A percentile compares a stretch with the other conserved stretches of the same genome.
phyloP scores from a whole-genome alignment of 1,139 yeast genomes.

The Pneumocystis sp. region DNA sequence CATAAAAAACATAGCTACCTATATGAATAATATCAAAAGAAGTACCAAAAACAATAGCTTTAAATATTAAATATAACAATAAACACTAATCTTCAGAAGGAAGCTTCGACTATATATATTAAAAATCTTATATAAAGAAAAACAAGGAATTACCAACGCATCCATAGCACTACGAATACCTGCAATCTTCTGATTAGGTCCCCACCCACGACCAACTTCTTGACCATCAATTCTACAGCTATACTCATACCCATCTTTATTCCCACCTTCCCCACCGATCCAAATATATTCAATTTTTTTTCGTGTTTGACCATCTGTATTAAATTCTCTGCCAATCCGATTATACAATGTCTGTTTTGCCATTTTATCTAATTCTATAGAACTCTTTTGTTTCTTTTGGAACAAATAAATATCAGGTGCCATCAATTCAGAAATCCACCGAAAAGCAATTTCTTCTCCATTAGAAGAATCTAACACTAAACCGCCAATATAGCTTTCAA shows the following conservation, averaged over 20 bases:
- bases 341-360: constrained; percentile 74
- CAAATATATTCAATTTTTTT: constrained; percentile 35
- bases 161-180: constrained; percentile 61
- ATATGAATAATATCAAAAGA: neutral
- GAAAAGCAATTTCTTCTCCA: constrained; percentile 25
- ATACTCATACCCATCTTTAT: constrained; percentile 38
- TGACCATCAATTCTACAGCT: constrained; percentile 45
- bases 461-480: constrained; percentile 43
- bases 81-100: neutral
- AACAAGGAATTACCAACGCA: constrained; percentile 24
- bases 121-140: constrained; percentile 7
- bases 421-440: constrained; percentile 48
- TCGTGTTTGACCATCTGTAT: constrained; percentile 27
- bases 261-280: constrained; percentile 39
- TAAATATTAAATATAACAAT: neutral
- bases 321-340: constrained; percentile 55
- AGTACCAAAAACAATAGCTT: neutral
- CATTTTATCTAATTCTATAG: constrained; percentile 34
- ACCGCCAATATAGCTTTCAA: constrained; percentile 88
- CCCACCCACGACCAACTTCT: constrained; percentile 44
- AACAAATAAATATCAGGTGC: constrained; percentile 35
- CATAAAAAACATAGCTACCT: neutral
- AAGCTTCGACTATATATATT: constrained; percentile 10
- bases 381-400: constrained; percentile 20
- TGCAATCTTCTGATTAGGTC: constrained; percentile 45